phyloP scores from a whole-genome alignment of 768 basidiomycete species.

The Hortiboletus campestris region DNA sequence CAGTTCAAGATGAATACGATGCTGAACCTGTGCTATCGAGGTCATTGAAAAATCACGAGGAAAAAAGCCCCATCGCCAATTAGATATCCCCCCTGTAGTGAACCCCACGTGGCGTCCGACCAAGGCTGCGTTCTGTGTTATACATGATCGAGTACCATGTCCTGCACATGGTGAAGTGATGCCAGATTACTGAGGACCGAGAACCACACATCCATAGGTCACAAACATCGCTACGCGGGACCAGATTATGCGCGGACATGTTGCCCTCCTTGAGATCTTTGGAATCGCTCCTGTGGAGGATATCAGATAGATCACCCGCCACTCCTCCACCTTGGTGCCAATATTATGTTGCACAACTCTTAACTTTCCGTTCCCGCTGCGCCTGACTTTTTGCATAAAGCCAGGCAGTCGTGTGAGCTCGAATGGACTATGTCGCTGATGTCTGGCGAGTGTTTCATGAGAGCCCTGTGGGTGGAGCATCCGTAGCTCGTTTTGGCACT shows the following conservation, averaged over 20 bases:
- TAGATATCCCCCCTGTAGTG: background rate
- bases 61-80: background rate
- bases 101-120: background rate
- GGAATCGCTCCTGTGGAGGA: background rate
- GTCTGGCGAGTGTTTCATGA: no score
- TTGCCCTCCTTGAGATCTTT: background rate
- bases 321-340: background rate
- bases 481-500: background rate
- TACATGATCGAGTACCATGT: background rate
- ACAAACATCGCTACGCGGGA: background rate
- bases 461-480: no score
- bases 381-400: background rate
- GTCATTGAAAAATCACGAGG: background rate
- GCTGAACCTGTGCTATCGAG: background rate
- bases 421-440: background rate
- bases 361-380: background rate
- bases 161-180: background rate
- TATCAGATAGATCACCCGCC: background rate
- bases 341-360: background rate
- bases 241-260: background rate
- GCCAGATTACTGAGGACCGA: background rate
- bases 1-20: slow-evolving; percentile 55
- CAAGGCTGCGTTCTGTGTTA: background rate
- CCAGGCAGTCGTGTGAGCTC: background rate
- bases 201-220: background rate